Evolutionary conservation across 2,329 filamentous ascomycete genomes (phyloP), one percentile per base, ranked within the genome.

Genomic region (Trichoderma semiorbis): DNA sequence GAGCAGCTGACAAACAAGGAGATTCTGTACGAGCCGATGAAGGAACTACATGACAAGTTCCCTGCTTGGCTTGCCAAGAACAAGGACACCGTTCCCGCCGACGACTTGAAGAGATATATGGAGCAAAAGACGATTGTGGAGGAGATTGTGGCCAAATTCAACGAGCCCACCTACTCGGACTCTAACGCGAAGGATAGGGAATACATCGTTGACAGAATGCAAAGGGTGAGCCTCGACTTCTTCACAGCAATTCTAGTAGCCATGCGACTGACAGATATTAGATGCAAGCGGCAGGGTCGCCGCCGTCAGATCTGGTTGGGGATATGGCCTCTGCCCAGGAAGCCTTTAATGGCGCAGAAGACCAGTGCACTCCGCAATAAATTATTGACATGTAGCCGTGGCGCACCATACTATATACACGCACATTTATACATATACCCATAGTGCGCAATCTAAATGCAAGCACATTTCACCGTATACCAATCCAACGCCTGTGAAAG

Each of bases 1-100:
- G 94, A 98, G 83, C 95, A 99, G 81, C 87, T 99, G 74, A 98
- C 96, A 4, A 97, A 97, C 82, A 98, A 97, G 85, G 96, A 98
- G 76, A 98, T 99, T 74, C 83, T 99, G 65, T 98, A 98, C 80
- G 95, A 99, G 83, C 96, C 96, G 3, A 98, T 99, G 94, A 97
- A 97, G 84, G 96, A 99, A 83, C 85, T 99, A 62, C 85, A 97
- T 80, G 92, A 93, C 68, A 98, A 98, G 82, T 99, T 96, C 79
- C 95, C 95, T 0, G 90, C 83, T 2, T 99, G 96, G 95, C 86
- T 99, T 80, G 88, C 88, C 77, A 91, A 93, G 82, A 95, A 98
- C 80, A 85, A 86, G 76, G 87, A 83, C 53, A 89, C 85, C 28
- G 90, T 90, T 66, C 83, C 90, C 2, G 82, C 87, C 66, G 93